Evolutionary conservation across 1,139 yeast genomes (phyloP).

Genomic region (Sugiyamaella novakii): DNA sequence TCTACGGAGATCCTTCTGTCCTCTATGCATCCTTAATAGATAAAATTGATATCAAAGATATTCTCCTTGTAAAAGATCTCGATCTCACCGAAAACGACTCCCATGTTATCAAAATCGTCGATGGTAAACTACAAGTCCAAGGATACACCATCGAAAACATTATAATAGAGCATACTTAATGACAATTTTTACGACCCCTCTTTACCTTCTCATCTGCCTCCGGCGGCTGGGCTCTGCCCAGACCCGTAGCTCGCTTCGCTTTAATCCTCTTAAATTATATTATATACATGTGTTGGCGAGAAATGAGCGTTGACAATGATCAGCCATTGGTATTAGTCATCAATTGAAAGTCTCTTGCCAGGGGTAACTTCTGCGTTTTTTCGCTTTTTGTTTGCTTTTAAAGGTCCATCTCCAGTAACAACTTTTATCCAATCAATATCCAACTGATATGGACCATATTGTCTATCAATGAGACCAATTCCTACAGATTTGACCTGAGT

Average conservation of each 20-base stretch:
- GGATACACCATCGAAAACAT: constrained; percentile 8
- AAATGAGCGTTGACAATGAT: too few relatives aligned
- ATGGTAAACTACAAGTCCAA: constrained; percentile 4
- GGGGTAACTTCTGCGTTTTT: constrained; percentile 24
- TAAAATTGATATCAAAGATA: constrained; percentile 14
- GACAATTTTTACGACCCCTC: not conserved
- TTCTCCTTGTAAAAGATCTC: constrained; percentile 3
- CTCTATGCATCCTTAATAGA: constrained; percentile 13
- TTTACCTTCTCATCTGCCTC: not conserved
- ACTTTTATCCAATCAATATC: constrained; percentile 76
- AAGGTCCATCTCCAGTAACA: constrained; percentile 28
- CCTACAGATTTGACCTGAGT: constrained; percentile 74
- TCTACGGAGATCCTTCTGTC: constrained; percentile 5
- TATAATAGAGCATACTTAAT: constrained; percentile 4
- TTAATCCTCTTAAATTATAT: too few relatives aligned
- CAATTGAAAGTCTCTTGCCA: constrained; percentile 33
- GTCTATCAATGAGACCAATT: constrained; percentile 75
- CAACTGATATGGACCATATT: constrained; percentile 73
- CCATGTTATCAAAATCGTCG: constrained; percentile 6
- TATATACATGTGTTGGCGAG: too few relatives aligned
- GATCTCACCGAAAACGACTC: constrained; percentile 13
- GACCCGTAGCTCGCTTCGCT: not conserved
- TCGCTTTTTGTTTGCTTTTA: constrained; percentile 16
- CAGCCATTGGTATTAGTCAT: constrained; percentile 28
- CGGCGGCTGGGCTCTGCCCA: not conserved